A percentile compares a stretch with the other conserved stretches of the same genome.
Evolutionary conservation across 2,329 filamentous ascomycete species (phyloP).

Genomic region (Epichloe uncinata): DNA sequence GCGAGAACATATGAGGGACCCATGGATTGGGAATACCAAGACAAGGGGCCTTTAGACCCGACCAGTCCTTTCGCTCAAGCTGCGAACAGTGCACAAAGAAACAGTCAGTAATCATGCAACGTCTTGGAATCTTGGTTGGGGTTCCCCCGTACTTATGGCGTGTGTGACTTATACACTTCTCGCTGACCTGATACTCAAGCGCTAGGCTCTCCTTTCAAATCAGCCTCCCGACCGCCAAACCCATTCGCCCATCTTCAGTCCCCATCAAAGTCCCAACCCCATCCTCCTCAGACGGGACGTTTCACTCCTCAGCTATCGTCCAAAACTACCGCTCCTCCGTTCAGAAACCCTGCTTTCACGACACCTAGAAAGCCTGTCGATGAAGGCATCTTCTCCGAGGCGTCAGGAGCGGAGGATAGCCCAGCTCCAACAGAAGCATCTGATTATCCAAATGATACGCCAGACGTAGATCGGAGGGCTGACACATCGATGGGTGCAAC

Average conservation of each 20-base stretch:
- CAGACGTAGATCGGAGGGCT: conserved; percentile 34
- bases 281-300: conserved; percentile 28
- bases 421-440: conserved; percentile 45
- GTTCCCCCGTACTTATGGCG: not conserved
- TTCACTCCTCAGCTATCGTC: conserved; percentile 32
- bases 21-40: conserved; percentile 57
- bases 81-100: conserved; percentile 25
- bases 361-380: conserved; percentile 48
- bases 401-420: conserved; percentile 45
- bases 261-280: conserved; percentile 26
- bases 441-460: conserved; percentile 37
- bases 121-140: not conserved
- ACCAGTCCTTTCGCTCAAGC: conserved; percentile 49
- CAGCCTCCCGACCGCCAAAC: conserved; percentile 17
- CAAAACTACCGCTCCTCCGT: conserved; percentile 34
- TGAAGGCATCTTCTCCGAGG: conserved; percentile 38
- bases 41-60: conserved; percentile 41
- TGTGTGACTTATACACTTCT: not conserved
- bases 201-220: conserved; percentile 26
- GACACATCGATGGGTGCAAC: conserved; percentile 29
- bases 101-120: conserved; percentile 24
- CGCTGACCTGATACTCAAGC: conserved; percentile 15
- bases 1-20: conserved; percentile 44
- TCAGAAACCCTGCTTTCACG: conserved; percentile 51
- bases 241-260: conserved; percentile 25